These are phyloP conservation scores for Moringa oleifera DNA, from an alignment of 345 rosid species.

Conservation along the genomic window DNA sequence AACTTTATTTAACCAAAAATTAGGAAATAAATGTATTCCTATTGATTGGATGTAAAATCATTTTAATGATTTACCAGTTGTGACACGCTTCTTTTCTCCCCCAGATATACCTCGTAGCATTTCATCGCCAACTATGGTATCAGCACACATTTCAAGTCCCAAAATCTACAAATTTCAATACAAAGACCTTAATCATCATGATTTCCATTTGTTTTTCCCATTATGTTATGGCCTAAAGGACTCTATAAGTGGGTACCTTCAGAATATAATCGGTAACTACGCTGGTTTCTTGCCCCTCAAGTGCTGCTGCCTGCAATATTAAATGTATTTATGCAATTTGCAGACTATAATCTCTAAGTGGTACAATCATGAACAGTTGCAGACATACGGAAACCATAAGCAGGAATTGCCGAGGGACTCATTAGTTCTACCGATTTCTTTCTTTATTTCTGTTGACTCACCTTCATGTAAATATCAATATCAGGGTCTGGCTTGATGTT, in stretches of 20 bases:
- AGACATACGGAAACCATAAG: not conserved
- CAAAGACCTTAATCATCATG: not conserved
- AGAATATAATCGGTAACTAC: conserved; percentile 75
- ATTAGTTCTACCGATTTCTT: not conserved
- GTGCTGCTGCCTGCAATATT: conserved; percentile 54
- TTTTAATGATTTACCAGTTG: conserved; percentile 27
- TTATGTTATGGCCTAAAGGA: not conserved
- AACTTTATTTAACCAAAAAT: not conserved
- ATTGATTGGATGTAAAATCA: not conserved
- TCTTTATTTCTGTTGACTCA: conserved; percentile 1
- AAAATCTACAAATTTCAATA: conserved; percentile 29
- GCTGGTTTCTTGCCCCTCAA: conserved; percentile 57
- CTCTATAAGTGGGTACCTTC: conserved; percentile 40
- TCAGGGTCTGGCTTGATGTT: conserved; percentile 89
- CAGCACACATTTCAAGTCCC: conserved; percentile 61
- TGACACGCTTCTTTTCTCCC: conserved; percentile 53
- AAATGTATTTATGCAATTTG: not conserved
- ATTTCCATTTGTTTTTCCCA: not conserved
- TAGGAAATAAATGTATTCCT: not conserved
- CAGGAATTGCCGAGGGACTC: not conserved
- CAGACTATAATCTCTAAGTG: too few species aligned
- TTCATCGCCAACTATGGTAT: conserved; percentile 52
- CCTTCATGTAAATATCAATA: conserved; percentile 85
- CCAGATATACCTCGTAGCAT: conserved; percentile 63
- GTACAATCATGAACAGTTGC: not conserved